Evolutionary conservation across 1,284 basidiomycete genomes (phyloP).

Genomic region (Microbotryum intermedium): DNA sequence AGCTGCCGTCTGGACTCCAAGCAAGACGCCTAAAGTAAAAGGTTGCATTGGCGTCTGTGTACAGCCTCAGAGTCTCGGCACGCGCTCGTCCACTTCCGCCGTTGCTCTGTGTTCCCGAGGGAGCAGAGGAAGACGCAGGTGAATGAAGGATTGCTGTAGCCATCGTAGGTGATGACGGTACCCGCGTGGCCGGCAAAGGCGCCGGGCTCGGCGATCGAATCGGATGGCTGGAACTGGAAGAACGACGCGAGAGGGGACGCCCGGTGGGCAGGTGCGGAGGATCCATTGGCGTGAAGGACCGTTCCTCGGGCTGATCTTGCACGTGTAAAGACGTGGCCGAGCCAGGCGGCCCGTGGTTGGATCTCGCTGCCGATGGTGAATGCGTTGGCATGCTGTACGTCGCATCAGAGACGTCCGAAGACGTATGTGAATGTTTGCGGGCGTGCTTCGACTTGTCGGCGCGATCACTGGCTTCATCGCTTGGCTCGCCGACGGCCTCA

Average conservation of each 20-base stretch:
- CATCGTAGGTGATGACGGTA: conserved; percentile 12
- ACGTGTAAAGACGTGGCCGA: too few relatives aligned
- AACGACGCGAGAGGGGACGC: conserved; percentile 61
- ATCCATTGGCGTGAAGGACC: conserved; percentile 36
- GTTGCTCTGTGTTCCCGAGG: neutral
- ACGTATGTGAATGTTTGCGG: too few relatives aligned
- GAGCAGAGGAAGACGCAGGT: neutral
- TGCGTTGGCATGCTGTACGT: neutral
- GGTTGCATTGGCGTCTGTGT: conserved; percentile 90
- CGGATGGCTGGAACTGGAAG: conserved; percentile 59
- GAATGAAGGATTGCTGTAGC: too few relatives aligned
- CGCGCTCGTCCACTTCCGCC: neutral
- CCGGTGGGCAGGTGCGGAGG: conserved; percentile 31
- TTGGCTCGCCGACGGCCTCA: too few relatives aligned
- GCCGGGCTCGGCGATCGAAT: neutral
- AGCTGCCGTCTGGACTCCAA: conserved; percentile 88
- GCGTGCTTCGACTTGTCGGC: neutral
- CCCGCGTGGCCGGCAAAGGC: conserved; percentile 22
- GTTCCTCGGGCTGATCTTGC: too few relatives aligned
- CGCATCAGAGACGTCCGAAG: conserved; percentile 14
- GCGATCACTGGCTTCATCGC: too few relatives aligned
- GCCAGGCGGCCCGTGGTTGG: too few relatives aligned
- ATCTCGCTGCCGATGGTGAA: too few relatives aligned
- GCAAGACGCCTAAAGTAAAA: conserved; percentile 91
- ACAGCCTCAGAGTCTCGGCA: conserved; percentile 48